Conservation (phyloP, 192 early-diverging fungal species). For the Mortierella alpina region DNA sequence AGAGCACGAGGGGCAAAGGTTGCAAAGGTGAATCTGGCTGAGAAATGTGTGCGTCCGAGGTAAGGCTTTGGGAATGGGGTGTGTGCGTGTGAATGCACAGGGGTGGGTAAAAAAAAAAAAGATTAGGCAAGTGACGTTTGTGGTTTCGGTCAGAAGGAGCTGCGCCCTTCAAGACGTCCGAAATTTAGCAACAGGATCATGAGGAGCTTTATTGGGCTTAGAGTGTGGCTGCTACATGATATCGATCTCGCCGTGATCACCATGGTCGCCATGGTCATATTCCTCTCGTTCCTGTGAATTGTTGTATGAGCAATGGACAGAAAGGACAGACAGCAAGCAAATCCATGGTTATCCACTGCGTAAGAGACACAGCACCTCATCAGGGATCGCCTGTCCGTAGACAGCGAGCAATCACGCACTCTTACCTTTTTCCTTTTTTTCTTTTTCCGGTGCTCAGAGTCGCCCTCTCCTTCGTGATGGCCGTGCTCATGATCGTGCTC, state of each 20-base stretch:
- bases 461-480: constrained; percentile 50
- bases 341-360: no score
- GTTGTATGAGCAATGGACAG: not conserved
- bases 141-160: not conserved
- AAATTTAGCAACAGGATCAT: no score
- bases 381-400: not conserved
- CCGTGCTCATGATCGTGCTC: constrained; percentile 50
- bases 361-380: no score
- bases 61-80: not conserved
- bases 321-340: no score
- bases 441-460: constrained; percentile 52
- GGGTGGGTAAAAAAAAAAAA: not conserved
- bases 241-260: constrained; percentile 24
- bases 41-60: not conserved
- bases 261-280: constrained; percentile 15
- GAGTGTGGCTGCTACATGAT: constrained; percentile 4
- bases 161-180: no score
- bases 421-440: constrained; percentile 56
- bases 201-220: not conserved
- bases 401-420: not conserved
- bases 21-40: not conserved
- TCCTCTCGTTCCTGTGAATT: constrained; percentile 37
- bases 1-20: not conserved
- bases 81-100: not conserved
- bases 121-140: not conserved